Evolutionary conservation across 441 rosid species (phyloP).

Genomic region (Cnidoscolus chayamansa): DNA sequence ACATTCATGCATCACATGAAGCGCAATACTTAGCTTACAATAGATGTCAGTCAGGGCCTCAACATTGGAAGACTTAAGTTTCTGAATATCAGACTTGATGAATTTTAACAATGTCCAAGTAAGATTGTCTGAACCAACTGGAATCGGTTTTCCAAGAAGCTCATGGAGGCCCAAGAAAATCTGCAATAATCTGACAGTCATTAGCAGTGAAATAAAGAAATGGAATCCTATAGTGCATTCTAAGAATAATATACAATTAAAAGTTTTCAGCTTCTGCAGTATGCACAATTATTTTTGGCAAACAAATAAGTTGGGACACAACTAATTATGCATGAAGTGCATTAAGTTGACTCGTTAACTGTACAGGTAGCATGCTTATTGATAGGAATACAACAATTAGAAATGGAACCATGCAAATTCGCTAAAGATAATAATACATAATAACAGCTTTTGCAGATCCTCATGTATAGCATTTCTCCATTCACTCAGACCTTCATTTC

Average conservation of each 20-base stretch:
- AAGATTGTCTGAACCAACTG: slow-evolving; percentile 37
- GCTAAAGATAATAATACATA: neutral
- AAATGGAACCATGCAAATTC: neutral
- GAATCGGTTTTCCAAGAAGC: slow-evolving; percentile 18
- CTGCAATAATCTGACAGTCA: neutral
- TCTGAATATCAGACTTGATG: slow-evolving; percentile 25
- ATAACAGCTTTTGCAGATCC: no score
- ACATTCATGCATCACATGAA: slow-evolving; percentile 80
- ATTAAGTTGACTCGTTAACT: neutral
- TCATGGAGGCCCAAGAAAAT: neutral
- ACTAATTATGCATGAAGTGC: neutral
- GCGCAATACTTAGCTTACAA: slow-evolving; percentile 63
- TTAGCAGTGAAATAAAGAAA: neutral
- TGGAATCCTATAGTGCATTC: neutral
- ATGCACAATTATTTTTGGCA: neutral
- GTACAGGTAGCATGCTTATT: neutral
- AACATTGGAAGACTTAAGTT: slow-evolving; percentile 28
- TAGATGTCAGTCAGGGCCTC: slow-evolving; percentile 46
- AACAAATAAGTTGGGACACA: neutral
- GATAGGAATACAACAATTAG: neutral
- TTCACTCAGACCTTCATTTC: no score
- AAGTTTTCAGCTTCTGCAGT: neutral
- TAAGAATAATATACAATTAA: neutral
- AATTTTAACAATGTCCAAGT: slow-evolving; percentile 66
- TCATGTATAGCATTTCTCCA: no score